Conservation (phyloP, 1,139 yeast genomes). For the Hansenula sp. region DNA sequence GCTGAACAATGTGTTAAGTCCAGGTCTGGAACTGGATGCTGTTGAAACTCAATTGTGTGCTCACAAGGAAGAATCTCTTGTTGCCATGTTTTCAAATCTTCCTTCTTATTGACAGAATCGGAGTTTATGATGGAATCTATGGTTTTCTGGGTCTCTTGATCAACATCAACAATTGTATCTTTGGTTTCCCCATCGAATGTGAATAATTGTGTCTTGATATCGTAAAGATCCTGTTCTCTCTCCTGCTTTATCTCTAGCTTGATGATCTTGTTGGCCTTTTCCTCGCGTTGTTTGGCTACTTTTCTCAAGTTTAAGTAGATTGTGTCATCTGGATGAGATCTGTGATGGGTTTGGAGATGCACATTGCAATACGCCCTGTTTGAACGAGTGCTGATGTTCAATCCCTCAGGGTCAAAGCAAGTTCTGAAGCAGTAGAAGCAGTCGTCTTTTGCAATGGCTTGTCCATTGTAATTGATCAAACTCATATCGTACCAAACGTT, state of each 20-base stretch:
- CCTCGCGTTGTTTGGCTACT: constrained; percentile 36
- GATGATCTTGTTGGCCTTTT: constrained; percentile 48
- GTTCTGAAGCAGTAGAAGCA: constrained; percentile 80
- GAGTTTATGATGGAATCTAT: constrained; percentile 55
- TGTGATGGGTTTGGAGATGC: constrained; percentile 48
- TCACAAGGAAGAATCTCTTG: constrained; percentile 77
- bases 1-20: constrained; percentile 50
- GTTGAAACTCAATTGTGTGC: constrained; percentile 59
- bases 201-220: constrained; percentile 31
- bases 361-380: constrained; percentile 58
- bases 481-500: neutral
- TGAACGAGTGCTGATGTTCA: constrained; percentile 70
- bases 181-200: constrained; percentile 9
- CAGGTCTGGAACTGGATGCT: constrained; percentile 26
- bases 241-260: constrained; percentile 74
- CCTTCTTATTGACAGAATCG: constrained; percentile 60
- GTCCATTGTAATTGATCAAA: constrained; percentile 8
- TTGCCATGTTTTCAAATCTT: constrained; percentile 90
- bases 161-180: constrained; percentile 7
- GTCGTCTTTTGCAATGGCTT: constrained; percentile 68
- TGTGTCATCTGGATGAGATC: constrained; percentile 47
- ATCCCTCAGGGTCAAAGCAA: constrained; percentile 57
- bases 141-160: constrained; percentile 18
- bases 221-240: constrained; percentile 65
- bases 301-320: constrained; percentile 59